These are phyloP conservation scores for Purshia tridentata DNA, from an alignment of 306 rosid genomes.

Conservation along the genomic window DNA sequence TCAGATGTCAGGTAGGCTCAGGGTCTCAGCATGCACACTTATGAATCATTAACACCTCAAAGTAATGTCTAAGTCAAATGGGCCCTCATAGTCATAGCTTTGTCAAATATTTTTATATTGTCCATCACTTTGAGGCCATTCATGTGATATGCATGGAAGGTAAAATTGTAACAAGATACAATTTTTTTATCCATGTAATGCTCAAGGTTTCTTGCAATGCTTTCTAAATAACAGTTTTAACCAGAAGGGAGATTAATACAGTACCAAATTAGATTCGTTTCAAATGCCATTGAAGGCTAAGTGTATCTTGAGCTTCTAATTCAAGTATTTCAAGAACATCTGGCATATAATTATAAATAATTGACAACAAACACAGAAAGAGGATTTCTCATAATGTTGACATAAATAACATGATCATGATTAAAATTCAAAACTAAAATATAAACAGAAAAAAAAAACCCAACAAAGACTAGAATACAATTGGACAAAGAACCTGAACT, in stretches of 20 bases:
- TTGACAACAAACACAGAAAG: no score
- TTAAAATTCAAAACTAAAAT: not conserved
- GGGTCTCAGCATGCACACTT: not conserved
- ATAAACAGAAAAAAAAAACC: not conserved
- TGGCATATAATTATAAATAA: no score
- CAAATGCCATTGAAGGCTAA: not conserved
- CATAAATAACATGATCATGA: not conserved
- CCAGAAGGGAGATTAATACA: not conserved
- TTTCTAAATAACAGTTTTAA: no score
- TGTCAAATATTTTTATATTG: conserved; percentile 9
- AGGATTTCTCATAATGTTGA: not conserved
- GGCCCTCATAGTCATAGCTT: not conserved
- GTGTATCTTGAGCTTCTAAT: no score
- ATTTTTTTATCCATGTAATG: no score
- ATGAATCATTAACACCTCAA: not conserved
- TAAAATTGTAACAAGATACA: no score
- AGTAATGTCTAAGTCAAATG: not conserved
- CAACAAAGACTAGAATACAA: not conserved
- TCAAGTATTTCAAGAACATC: no score
- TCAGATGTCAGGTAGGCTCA: not conserved
- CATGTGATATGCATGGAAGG: no score
- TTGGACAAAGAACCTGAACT: conserved; percentile 1
- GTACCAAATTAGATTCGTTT: not conserved
- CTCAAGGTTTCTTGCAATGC: no score
- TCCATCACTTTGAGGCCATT: not conserved